Base-by-base conservation (phyloP, 495 filamentous ascomycete genomes). In the Aspergillus cristatus region DNA sequence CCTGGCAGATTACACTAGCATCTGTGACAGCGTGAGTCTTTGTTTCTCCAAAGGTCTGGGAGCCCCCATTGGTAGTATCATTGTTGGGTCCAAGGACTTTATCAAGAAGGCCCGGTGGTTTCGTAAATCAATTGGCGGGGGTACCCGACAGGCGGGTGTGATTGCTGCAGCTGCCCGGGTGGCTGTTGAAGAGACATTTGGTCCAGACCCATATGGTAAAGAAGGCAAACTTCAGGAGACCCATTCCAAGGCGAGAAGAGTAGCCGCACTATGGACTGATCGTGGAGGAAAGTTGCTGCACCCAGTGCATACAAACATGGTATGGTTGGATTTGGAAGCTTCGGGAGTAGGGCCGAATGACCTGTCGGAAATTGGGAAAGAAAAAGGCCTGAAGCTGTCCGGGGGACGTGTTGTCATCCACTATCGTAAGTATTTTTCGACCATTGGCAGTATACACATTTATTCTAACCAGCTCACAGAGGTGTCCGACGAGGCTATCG, bases 41-140 rank as follows among this genome's bases (percentile, higher is more conserved):
- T 94, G 87, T 57, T 90, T 97, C 51, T 82, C 77, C 17, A 97
- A 97, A 60, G 84, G 86, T 0, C 67, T 97, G 0, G 90, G 90
- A 0, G 90, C 90, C 0, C 90, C 90, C 0, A 78, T 94, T 34
- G 90, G 90, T 1, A 83, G 78, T 38, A 77, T 94, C 33, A 61
- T 95, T 18, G 71, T 89, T 0, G 86, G 86, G 2, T 69, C 60
- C 7, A 58, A 71, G 40, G 56, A 60, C 0, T 79, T 84, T 40
- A 78, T 91, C 42, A 75, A 80, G 47, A 74, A 78, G 20, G 82
- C 84, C 1, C 63, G 84, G 3, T 88, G 84, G 79, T 68, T 93
- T 16, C 70, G 88, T 32, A 95, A 97, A 61, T 71, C 72, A 2
- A 78, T 94, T 43, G 90, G 90, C 1, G 90, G 89, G 7, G 90